Conservation (phyloP, 495 filamentous ascomycete genomes). For the Penicillium daleae region DNA sequence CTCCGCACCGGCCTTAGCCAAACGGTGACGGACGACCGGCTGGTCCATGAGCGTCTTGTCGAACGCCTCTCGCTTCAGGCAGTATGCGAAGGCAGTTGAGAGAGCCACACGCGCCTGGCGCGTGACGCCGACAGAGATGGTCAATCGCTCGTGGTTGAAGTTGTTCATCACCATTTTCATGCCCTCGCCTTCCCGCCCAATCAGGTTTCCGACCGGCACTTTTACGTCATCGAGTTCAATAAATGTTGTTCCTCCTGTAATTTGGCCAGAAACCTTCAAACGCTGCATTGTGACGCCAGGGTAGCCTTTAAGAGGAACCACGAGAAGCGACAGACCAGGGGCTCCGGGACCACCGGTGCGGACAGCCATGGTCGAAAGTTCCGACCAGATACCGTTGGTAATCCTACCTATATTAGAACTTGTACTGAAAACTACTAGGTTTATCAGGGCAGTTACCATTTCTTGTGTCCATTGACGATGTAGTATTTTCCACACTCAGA, state of each 20-base stretch:
- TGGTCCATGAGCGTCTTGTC: conserved; percentile 74
- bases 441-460: conserved; percentile 55
- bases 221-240: conserved; percentile 76
- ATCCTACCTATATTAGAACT: conserved; percentile 51
- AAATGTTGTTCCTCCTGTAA: conserved; percentile 69
- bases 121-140: conserved; percentile 64
- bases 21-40: conserved; percentile 70
- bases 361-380: conserved; percentile 74
- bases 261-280: conserved; percentile 62
- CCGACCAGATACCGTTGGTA: conserved; percentile 77
- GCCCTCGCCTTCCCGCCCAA: conserved; percentile 69
- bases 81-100: conserved; percentile 66
- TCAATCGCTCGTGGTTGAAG: conserved; percentile 80
- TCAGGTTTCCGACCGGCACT: conserved; percentile 69
- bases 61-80: conserved; percentile 73
- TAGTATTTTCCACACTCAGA: conserved; percentile 66
- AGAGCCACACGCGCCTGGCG: conserved; percentile 68
- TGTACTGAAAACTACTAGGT: too few species aligned
- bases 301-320: conserved; percentile 66
- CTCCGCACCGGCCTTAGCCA: conserved; percentile 70
- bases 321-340: conserved; percentile 63
- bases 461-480: conserved; percentile 76
- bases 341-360: conserved; percentile 68
- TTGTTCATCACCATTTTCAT: conserved; percentile 82
- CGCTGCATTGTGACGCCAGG: conserved; percentile 68